These are phyloP conservation scores for Syzygium malaccense DNA, from an alignment of 441 rosid species.

Conservation along the genomic window DNA sequence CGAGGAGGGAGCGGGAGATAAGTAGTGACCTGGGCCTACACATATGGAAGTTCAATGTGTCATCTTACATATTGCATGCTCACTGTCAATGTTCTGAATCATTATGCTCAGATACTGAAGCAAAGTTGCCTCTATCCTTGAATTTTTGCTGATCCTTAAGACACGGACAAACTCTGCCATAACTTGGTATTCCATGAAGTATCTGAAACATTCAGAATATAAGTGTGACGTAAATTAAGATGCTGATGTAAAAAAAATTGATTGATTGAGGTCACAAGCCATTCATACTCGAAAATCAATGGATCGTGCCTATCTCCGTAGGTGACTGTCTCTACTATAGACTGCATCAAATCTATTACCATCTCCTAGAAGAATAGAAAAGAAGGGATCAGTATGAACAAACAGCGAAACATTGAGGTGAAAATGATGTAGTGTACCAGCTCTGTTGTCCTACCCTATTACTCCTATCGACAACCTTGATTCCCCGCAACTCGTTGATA, in stretches of 20 bases:
- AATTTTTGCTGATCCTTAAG: constrained; percentile 35
- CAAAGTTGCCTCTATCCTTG: constrained; percentile 51
- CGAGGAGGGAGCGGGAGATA: neutral
- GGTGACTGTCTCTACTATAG: constrained; percentile 65
- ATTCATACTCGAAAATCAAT: constrained; percentile 49
- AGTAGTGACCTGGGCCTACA: neutral
- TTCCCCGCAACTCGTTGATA: constrained; percentile 40
- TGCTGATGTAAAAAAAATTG: neutral
- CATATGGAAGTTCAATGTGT: neutral
- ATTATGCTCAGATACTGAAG: constrained; percentile 72
- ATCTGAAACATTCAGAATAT: constrained; percentile 22
- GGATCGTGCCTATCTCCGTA: constrained; percentile 69
- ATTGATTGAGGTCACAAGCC: neutral
- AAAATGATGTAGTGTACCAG: neutral
- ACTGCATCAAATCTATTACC: constrained; percentile 53
- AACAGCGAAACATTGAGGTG: neutral
- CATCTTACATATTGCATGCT: constrained; percentile 57
- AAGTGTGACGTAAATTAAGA: neutral
- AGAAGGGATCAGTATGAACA: neutral
- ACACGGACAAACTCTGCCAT: constrained; percentile 61
- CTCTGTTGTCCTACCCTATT: constrained; percentile 31
- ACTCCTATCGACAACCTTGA: constrained; percentile 39
- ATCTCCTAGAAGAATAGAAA: constrained; percentile 25
- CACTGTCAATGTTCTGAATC: constrained; percentile 66
- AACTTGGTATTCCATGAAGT: constrained; percentile 72